Conservation (phyloP, 129 eudicot genomes). For the Tanacetum coccineum region DNA sequence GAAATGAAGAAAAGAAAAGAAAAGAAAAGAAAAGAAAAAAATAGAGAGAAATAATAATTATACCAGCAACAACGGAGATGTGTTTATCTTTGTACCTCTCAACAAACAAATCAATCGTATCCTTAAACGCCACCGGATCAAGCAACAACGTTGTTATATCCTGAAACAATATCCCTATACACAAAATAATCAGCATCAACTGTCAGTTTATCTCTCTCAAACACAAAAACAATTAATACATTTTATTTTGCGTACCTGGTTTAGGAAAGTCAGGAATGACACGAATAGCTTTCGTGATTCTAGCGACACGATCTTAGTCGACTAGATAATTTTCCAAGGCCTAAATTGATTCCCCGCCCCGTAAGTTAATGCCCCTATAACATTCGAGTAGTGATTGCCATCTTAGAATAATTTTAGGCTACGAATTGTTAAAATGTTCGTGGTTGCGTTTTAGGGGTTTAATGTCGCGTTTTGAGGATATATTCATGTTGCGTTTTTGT, state of each 20-base stretch:
- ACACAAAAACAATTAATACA: background rate
- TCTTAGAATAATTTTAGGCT: too few relatives aligned
- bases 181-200: background rate
- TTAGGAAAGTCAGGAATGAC: slow-evolving; percentile 85
- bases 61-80: slow-evolving; percentile 92
- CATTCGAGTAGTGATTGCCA: too few relatives aligned
- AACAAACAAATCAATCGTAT: too few relatives aligned
- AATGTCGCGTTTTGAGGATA: too few relatives aligned
- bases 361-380: too few relatives aligned
- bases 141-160: slow-evolving; percentile 91
- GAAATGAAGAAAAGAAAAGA: too few relatives aligned
- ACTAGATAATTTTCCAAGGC: too few relatives aligned
- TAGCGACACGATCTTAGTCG: slow-evolving; percentile 56
- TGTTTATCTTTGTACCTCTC: slow-evolving; percentile 52
- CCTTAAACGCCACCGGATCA: too few relatives aligned
- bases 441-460: too few relatives aligned
- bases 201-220: background rate
- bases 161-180: slow-evolving; percentile 81
- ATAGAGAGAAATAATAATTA: slow-evolving; percentile 1
- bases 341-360: too few relatives aligned
- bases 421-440: too few relatives aligned
- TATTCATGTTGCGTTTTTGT: too few relatives aligned
- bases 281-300: slow-evolving; percentile 63
- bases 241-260: slow-evolving; percentile 38
- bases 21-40: background rate